Evolutionary conservation across 2,329 filamentous ascomycete genomes (phyloP).

Genomic region (Cryphonectria japonica): DNA sequence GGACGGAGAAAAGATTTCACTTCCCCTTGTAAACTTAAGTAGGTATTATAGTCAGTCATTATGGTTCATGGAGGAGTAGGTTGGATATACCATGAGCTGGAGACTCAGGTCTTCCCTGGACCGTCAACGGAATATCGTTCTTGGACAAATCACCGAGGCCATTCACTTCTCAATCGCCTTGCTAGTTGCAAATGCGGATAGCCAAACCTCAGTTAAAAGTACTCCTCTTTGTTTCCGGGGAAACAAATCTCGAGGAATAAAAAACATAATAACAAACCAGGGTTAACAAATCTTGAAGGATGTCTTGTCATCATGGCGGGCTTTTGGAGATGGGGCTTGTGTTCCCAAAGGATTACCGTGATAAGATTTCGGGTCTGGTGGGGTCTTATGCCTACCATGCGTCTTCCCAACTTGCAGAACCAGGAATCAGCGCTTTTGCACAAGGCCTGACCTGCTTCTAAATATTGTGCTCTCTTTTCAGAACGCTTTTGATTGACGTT

Average conservation of each 20-base stretch:
- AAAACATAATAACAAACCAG: too few species aligned
- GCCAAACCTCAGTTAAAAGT: not conserved
- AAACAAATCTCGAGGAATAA: not conserved
- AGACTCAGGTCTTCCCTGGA: too few species aligned
- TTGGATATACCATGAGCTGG: too few species aligned
- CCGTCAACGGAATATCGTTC: too few species aligned
- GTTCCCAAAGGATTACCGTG: not conserved
- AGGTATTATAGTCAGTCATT: too few species aligned
- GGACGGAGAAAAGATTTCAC: too few species aligned
- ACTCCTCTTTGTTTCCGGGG: not conserved
- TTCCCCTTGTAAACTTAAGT: too few species aligned
- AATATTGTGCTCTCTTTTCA: not conserved
- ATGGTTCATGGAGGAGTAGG: too few species aligned
- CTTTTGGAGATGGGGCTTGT: not conserved
- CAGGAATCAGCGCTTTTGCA: not conserved
- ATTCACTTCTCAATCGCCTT: not conserved
- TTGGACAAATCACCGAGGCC: too few species aligned
- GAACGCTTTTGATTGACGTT: not conserved
- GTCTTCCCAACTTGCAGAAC: too few species aligned
- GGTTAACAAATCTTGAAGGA: not conserved
- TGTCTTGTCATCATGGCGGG: not conserved
- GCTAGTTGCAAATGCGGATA: too few species aligned
- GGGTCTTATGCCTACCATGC: not conserved
- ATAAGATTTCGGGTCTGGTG: not conserved
- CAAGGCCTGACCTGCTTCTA: not conserved